Evolutionary conservation across 23 red algal genomes (phyloP), one percentile per base, ranked within the genome.

Genomic region (Chondrus crispus): DNA sequence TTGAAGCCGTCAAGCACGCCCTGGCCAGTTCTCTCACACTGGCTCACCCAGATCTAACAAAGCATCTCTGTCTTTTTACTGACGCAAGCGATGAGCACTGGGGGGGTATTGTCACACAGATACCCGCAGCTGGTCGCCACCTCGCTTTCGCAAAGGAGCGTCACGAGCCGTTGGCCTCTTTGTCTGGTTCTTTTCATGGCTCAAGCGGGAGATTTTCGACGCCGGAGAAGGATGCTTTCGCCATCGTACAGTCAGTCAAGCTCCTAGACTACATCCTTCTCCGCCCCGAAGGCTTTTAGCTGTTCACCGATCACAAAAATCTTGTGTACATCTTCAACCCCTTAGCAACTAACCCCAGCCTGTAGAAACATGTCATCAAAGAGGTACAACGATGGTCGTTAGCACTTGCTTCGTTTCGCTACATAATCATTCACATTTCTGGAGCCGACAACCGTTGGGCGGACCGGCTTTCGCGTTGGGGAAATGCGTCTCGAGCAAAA

Each of bases 31-130:
- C 40, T 20, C 32, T 51, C 11, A 11, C 10, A 10, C 44, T 80
- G 19, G 74, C 74, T 11, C 74, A 80, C 33, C 41, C 19, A 18
- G 74, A 80, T 30, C 16, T 18, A 11, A 12, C 18, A 19, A 80
- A 80, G 74, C 11, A 10, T 19, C 74, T 80, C 33, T 80, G 74
- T 50, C 33, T 80, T n/a, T 80, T 50, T 30, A 52, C 46, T 36
- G 74, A 80, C 44, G 74, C 74, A n/a, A 50, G 40, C 74, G 74
- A 80, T 52, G 11, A 16, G 18, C 74, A 80, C 41, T 80, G 74
- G 74, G 11, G 19, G 11, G 74, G 74, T 30, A 50, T 52, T 50
- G 13, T 80, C 74, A 80, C 74, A 22, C 74, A 80, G 48, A 80
- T 80, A 12, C 33, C 74, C 16, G 14, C 10, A 16, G 46, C 11